These are phyloP conservation scores for Coccomyxa sp. DNA, from an alignment of 139 green algal species.

Conservation along the genomic window DNA sequence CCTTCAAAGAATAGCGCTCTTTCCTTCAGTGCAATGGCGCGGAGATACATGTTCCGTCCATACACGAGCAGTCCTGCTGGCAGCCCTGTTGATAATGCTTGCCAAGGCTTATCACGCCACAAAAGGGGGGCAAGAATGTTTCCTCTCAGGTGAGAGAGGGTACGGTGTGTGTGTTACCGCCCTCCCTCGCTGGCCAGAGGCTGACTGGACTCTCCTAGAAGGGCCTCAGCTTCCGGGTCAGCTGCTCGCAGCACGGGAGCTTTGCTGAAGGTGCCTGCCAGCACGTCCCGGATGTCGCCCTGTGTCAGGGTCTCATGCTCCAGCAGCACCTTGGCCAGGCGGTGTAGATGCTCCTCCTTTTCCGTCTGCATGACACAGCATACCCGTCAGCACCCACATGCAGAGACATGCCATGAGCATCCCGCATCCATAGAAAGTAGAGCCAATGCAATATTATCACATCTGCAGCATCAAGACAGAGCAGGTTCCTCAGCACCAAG, in stretches of 20 bases:
- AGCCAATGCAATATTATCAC: not conserved
- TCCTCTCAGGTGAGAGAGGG: not conserved
- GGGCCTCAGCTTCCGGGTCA: not conserved
- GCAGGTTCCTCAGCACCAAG: too few relatives aligned
- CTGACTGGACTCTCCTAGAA: not conserved
- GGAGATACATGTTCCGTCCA: too few relatives aligned
- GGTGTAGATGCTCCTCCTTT: constrained; percentile 77
- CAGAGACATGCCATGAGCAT: not conserved
- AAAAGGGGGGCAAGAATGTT: not conserved
- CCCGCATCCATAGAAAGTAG: not conserved
- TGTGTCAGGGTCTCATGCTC: constrained; percentile 81
- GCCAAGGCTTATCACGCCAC: not conserved
- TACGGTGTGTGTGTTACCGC: not conserved
- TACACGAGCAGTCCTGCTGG: too few relatives aligned
- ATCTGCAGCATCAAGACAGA: not conserved
- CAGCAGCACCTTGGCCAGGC: constrained; percentile 71
- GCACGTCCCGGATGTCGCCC: constrained; percentile 39
- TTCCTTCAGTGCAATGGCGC: too few relatives aligned
- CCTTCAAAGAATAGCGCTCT: too few relatives aligned
- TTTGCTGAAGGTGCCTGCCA: constrained; percentile 20
- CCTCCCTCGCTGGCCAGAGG: not conserved
- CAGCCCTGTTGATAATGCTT: not conserved
- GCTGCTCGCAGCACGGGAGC: not conserved
- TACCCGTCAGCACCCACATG: not conserved
- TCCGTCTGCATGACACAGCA: constrained; percentile 53